phyloP scores from a whole-genome alignment of 2,329 filamentous ascomycete species.

The Aspergillus versicolor region DNA sequence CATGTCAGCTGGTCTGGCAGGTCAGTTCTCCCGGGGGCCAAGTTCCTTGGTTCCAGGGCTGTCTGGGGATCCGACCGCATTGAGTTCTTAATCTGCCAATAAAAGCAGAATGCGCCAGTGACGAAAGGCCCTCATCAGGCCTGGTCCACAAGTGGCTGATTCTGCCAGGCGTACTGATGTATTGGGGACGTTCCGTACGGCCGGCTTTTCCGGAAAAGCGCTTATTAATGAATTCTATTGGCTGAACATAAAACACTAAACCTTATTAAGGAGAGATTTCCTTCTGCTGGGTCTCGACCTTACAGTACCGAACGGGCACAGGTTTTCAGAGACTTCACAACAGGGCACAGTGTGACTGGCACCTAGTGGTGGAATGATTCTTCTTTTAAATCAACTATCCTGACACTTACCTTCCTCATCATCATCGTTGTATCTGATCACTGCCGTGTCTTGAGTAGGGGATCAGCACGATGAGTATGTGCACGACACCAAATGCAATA shows the following conservation, averaged over 20 bases:
- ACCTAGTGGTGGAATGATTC: background rate
- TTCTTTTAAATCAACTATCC: background rate
- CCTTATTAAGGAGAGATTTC: background rate
- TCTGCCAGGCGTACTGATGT: background rate
- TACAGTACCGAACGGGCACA: background rate
- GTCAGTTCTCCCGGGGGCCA: background rate
- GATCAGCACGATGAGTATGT: slow-evolving; percentile 29
- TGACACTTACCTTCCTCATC: background rate
- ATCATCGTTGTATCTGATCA: background rate
- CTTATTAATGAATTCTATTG: background rate
- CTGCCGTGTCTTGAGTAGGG: background rate
- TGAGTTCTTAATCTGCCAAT: background rate
- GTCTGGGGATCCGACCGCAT: background rate
- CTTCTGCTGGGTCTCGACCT: background rate
- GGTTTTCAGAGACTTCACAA: background rate
- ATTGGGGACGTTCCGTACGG: background rate
- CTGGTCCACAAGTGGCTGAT: slow-evolving; percentile 4
- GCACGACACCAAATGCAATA: slow-evolving; percentile 24
- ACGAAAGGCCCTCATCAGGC: background rate
- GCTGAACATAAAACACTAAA: background rate
- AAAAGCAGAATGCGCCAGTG: background rate
- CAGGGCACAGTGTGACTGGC: background rate
- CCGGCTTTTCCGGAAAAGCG: background rate
- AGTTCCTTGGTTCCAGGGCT: background rate
- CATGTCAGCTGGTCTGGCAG: background rate